phyloP scores from a whole-genome alignment of 2,329 filamentous ascomycete species.

The Microsporum canis region DNA sequence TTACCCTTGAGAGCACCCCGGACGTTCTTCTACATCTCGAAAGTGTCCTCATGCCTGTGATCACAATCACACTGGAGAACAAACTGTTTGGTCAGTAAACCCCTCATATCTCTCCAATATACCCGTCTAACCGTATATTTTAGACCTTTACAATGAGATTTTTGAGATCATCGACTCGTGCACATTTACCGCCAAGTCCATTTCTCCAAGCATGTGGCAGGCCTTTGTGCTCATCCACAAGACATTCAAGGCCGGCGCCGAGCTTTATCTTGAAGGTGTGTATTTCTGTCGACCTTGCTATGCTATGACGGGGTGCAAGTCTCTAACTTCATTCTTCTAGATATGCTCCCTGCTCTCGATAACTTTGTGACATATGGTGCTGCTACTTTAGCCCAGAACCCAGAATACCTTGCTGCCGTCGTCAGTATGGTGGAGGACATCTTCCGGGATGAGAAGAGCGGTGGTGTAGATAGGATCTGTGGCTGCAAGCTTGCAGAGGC shows the following conservation, averaged over 20 bases:
- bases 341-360: constrained; percentile 95
- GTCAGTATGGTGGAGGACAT: constrained; percentile 92
- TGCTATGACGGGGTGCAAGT: not conserved
- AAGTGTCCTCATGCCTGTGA: constrained; percentile 92
- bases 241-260: constrained; percentile 92
- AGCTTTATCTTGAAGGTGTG: constrained; percentile 74
- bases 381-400: constrained; percentile 67
- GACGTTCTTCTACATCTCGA: constrained; percentile 92
- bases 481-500: constrained; percentile 96
- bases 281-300: not conserved
- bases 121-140: not conserved
- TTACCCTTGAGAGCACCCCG: constrained; percentile 92
- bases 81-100: constrained; percentile 66
- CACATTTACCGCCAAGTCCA: constrained; percentile 92
- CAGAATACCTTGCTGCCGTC: constrained; percentile 73
- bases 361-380: constrained; percentile 95
- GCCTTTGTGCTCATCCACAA: constrained; percentile 94
- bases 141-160: constrained; percentile 90
- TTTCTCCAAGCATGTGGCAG: constrained; percentile 96
- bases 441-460: constrained; percentile 84
- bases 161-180: constrained; percentile 99
- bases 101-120: not conserved
- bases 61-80: constrained; percentile 90
- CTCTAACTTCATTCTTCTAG: constrained; percentile 27
- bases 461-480: constrained; percentile 88